These are phyloP conservation scores for Diphasiastrum complanatum DNA, from an alignment of 83 land plant genomes.

Conservation along the genomic window DNA sequence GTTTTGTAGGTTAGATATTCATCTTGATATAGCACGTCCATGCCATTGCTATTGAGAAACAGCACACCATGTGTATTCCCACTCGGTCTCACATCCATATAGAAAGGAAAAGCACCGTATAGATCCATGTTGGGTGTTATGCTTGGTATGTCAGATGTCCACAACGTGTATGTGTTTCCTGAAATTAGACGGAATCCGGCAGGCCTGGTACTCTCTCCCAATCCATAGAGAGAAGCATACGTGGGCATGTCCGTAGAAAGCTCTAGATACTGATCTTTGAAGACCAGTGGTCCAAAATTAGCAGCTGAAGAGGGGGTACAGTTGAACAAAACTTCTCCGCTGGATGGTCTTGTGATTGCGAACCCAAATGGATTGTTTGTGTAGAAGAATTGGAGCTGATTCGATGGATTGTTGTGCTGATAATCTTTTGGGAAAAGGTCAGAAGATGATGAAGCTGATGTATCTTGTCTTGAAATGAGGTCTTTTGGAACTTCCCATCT, in stretches of 20 bases:
- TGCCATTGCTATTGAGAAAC: slow-evolving; percentile 38
- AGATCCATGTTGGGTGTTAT: slow-evolving; percentile 21
- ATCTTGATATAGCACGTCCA: slow-evolving; percentile 21
- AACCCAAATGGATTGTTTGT: slow-evolving; percentile 55
- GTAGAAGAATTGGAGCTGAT: slow-evolving; percentile 12
- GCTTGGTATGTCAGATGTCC: slow-evolving; percentile 46
- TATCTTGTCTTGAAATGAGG: neutral
- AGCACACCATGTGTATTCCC: slow-evolving; percentile 37
- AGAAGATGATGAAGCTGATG: no score
- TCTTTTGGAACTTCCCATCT: slow-evolving; percentile 16
- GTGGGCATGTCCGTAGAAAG: slow-evolving; percentile 45
- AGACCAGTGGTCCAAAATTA: slow-evolving; percentile 28
- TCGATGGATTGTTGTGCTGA: neutral
- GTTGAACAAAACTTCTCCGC: slow-evolving; percentile 53
- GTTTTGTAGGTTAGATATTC: slow-evolving; percentile 25
- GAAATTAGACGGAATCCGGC: slow-evolving; percentile 25
- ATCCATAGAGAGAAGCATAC: slow-evolving; percentile 40
- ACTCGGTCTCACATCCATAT: slow-evolving; percentile 14
- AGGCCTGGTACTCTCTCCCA: slow-evolving; percentile 58
- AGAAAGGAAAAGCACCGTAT: slow-evolving; percentile 32
- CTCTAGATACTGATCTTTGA: slow-evolving; percentile 61
- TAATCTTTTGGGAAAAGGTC: no score
- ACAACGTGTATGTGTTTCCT: slow-evolving; percentile 37
- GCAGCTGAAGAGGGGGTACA: slow-evolving; percentile 17
- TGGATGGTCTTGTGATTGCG: slow-evolving; percentile 42